Conservation (phyloP, 2,329 filamentous ascomycete species). For the Chaetomiaceae sp. region DNA sequence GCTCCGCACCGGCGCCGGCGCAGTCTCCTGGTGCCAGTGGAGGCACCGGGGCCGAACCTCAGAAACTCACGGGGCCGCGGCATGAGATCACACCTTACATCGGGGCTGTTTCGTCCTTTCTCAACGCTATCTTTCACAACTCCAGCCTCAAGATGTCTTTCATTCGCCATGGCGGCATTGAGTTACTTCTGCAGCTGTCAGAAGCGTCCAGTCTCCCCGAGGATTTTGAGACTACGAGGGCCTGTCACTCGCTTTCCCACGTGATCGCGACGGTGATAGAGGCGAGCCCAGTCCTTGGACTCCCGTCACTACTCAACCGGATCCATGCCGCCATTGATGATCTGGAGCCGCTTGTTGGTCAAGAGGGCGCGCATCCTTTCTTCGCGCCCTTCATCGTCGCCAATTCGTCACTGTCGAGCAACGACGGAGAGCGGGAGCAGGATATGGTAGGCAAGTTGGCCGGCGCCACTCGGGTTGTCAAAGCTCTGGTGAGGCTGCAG, state of each 20-base stretch:
- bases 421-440: slow-evolving; percentile 34
- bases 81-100: slow-evolving; percentile 63
- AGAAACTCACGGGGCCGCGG: slow-evolving; percentile 21
- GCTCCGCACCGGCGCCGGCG: neutral
- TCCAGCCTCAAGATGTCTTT: slow-evolving; percentile 67
- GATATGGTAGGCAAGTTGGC: slow-evolving; percentile 42
- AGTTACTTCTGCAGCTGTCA: slow-evolving; percentile 77
- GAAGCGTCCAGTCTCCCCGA: slow-evolving; percentile 76
- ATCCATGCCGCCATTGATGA: slow-evolving; percentile 65
- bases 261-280: slow-evolving; percentile 78
- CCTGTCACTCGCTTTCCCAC: slow-evolving; percentile 66
- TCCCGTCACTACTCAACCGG: slow-evolving; percentile 76
- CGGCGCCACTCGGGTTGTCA: slow-evolving; percentile 71
- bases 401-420: slow-evolving; percentile 33
- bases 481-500: slow-evolving; percentile 72
- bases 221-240: slow-evolving; percentile 62
- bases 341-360: slow-evolving; percentile 60
- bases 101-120: slow-evolving; percentile 69
- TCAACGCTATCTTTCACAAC: slow-evolving; percentile 71
- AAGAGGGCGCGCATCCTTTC: slow-evolving; percentile 54
- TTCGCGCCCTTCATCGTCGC: slow-evolving; percentile 64
- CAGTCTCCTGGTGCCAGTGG: neutral
- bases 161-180: slow-evolving; percentile 73
- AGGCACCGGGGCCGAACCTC: slow-evolving; percentile 1
- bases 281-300: slow-evolving; percentile 69